phyloP scores from a whole-genome alignment of 768 basidiomycete species.

The Agaricus blazei region DNA sequence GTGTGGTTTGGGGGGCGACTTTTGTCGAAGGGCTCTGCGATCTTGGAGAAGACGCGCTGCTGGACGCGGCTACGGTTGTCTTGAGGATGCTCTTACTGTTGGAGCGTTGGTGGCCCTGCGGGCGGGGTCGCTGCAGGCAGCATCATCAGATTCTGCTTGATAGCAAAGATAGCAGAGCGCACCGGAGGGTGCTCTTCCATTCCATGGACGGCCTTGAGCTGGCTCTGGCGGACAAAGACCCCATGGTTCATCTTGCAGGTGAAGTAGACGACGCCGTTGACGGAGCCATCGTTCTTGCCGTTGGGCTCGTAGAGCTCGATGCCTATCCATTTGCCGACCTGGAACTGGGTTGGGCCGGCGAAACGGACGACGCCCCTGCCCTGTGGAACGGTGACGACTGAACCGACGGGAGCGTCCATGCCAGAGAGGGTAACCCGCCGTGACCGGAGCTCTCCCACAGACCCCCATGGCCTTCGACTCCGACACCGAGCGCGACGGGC shows the following conservation, averaged over 20 bases:
- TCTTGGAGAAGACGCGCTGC: conserved; percentile 54
- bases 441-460: background rate
- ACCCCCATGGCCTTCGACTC: conserved; percentile 24
- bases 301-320: conserved; percentile 78
- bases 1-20: conserved; percentile 28
- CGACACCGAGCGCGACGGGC: conserved; percentile 47
- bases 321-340: conserved; percentile 92
- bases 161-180: background rate
- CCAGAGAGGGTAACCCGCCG: background rate
- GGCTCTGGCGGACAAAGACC: conserved; percentile 84
- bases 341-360: conserved; percentile 77
- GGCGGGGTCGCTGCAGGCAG: conserved; percentile 17
- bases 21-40: conserved; percentile 58
- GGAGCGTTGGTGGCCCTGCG: conserved; percentile 53
- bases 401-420: conserved; percentile 44
- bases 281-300: conserved; percentile 95
- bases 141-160: background rate
- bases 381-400: conserved; percentile 74
- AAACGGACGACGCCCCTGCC: conserved; percentile 87
- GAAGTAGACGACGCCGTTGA: conserved; percentile 80
- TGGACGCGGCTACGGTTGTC: conserved; percentile 25
- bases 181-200: conserved; percentile 31
- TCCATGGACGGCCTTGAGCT: conserved; percentile 63
- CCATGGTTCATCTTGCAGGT: conserved; percentile 71
- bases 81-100: conserved; percentile 41